Percentiles rank a stretch among this genome's conserved stretches.
phyloP scores from a whole-genome alignment of 306 rosid genomes.

The Gillenia trifoliata region DNA sequence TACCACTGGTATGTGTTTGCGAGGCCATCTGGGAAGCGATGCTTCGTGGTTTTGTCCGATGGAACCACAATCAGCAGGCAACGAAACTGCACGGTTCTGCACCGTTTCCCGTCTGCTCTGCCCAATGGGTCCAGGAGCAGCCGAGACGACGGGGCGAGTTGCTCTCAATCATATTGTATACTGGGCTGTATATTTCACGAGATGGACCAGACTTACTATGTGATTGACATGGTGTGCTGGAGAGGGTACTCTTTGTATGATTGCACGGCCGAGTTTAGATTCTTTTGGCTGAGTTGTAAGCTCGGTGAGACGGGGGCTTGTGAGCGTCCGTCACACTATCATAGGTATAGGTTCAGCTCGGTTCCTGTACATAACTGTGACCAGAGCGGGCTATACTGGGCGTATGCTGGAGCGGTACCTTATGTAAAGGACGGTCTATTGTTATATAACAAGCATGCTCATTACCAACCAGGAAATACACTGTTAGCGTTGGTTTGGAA shows the following conservation, averaged over 20 bases:
- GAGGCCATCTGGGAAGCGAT: constrained; percentile 88
- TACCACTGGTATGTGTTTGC: constrained; percentile 84
- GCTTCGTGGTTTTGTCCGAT: constrained; percentile 73
- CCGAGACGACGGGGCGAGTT: constrained; percentile 50
- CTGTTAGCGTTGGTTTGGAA: constrained; percentile 90
- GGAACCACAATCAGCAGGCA: constrained; percentile 84
- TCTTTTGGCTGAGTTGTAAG: constrained; percentile 82
- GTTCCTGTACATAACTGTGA: constrained; percentile 63
- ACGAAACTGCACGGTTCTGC: constrained; percentile 69
- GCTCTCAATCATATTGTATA: constrained; percentile 69
- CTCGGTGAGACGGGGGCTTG: constrained; percentile 73
- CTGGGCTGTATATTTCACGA: constrained; percentile 92
- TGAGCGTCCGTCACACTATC: constrained; percentile 64
- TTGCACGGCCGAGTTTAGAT: constrained; percentile 79
- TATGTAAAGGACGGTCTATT: constrained; percentile 80
- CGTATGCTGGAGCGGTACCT: constrained; percentile 58
- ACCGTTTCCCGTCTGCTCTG: constrained; percentile 83
- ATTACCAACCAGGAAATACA: constrained; percentile 87
- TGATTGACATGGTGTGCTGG: constrained; percentile 95
- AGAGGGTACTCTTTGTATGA: constrained; percentile 72
- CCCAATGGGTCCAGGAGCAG: constrained; percentile 73
- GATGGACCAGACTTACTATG: constrained; percentile 88
- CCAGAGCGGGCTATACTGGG: constrained; percentile 47
- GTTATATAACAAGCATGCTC: constrained; percentile 84
- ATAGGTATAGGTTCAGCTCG: constrained; percentile 62